These are phyloP conservation scores for Paracamarosporium sp. DNA, from an alignment of 2,329 filamentous ascomycete genomes.

Conservation along the genomic window DNA sequence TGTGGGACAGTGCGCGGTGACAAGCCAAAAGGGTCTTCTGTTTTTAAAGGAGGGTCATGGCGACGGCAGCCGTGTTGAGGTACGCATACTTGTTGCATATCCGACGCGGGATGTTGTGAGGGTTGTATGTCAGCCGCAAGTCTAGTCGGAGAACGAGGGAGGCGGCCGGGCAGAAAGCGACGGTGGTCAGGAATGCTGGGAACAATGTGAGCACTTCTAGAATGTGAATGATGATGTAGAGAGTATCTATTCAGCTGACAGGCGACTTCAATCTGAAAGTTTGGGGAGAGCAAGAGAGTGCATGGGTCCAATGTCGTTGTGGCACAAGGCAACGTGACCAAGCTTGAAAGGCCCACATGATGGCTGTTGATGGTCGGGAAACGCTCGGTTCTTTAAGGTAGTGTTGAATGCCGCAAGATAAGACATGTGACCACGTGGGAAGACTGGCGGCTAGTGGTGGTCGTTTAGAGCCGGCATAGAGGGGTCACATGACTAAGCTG, in stretches of 20 bases:
- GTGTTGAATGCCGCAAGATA: not conserved
- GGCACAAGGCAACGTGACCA: not conserved
- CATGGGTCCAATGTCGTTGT: not conserved
- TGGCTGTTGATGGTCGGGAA: not conserved
- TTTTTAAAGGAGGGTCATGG: not conserved
- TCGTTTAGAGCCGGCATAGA: constrained; percentile 1
- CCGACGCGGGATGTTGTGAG: not conserved
- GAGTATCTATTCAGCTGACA: not conserved
- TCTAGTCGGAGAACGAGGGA: not conserved
- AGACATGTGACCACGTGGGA: constrained; percentile 1
- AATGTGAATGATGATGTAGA: not conserved
- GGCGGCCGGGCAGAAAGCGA: not conserved
- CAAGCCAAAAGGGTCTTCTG: too few species aligned
- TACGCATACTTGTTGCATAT: not conserved
- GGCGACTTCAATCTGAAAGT: not conserved
- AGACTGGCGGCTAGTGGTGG: not conserved
- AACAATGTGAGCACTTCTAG: not conserved
- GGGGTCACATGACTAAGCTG: not conserved
- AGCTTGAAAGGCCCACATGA: not conserved
- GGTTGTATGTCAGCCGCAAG: not conserved
- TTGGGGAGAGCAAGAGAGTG: not conserved
- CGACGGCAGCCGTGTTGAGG: not conserved
- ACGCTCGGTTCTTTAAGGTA: not conserved
- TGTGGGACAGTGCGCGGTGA: not conserved
- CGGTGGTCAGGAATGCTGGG: not conserved